A percentile compares a stretch with the other conserved stretches of the same genome.
phyloP scores from a whole-genome alignment of 2,329 filamentous ascomycete species.

The Kalaharituber pfeilii region DNA sequence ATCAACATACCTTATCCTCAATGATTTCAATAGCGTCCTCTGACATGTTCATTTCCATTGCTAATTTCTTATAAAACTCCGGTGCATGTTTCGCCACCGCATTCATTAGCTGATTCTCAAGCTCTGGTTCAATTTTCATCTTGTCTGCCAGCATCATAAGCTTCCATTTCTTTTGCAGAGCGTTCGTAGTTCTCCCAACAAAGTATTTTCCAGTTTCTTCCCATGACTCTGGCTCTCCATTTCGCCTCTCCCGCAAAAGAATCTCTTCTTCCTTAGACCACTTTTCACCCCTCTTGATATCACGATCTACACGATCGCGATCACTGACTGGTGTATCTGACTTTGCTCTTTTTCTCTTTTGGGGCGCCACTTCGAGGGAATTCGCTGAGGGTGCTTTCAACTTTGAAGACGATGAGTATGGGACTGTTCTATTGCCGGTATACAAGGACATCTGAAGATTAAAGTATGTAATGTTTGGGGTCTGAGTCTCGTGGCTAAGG shows the following conservation, averaged over 20 bases:
- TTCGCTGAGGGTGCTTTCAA: too few relatives aligned
- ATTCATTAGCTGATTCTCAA: background rate
- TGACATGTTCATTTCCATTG: background rate
- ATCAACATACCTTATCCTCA: background rate
- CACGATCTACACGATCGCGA: too few relatives aligned
- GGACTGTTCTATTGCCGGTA: too few relatives aligned
- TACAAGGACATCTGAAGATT: too few relatives aligned
- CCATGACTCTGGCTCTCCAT: background rate
- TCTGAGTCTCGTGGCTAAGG: too few relatives aligned
- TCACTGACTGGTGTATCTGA: too few relatives aligned
- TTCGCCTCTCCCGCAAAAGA: background rate
- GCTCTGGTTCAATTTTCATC: background rate
- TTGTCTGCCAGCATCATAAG: background rate
- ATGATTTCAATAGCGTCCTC: background rate
- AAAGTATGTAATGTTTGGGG: too few relatives aligned
- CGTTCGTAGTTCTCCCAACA: background rate
- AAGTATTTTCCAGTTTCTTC: background rate
- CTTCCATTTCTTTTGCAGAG: background rate
- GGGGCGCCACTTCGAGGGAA: too few relatives aligned
- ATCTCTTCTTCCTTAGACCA: background rate
- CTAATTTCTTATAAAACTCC: background rate
- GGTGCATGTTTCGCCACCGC: background rate
- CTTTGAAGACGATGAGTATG: too few relatives aligned
- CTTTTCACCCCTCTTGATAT: background rate
- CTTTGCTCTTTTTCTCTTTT: background rate